Evolutionary conservation across 1,284 basidiomycete species (phyloP).

Genomic region (Ganoderma multipileum): DNA sequence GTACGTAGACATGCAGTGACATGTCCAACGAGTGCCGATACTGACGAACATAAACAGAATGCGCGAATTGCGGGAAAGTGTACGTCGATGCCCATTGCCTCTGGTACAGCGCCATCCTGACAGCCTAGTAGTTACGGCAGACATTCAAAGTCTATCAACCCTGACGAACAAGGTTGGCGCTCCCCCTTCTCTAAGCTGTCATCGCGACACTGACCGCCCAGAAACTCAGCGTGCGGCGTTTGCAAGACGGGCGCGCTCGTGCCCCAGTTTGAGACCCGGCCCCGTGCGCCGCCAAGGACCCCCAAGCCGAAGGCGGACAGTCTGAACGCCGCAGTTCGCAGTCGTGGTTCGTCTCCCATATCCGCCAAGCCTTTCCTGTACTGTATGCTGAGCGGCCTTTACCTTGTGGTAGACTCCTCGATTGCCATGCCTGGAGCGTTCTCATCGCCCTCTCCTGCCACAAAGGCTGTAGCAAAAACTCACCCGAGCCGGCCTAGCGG

Average conservation of each 20-base stretch:
- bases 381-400: neutral
- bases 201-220: neutral
- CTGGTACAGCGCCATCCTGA: constrained; percentile 10
- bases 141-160: constrained; percentile 77
- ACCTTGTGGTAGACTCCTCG: constrained; percentile 44
- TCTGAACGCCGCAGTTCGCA: constrained; percentile 51
- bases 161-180: constrained; percentile 66
- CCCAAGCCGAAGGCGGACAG: constrained; percentile 48
- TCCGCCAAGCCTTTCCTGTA: neutral
- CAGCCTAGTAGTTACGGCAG: constrained; percentile 67
- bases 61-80: constrained; percentile 71
- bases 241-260: constrained; percentile 62
- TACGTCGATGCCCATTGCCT: constrained; percentile 41
- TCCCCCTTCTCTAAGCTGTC: neutral
- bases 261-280: constrained; percentile 54
- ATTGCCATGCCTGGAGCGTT: constrained; percentile 24
- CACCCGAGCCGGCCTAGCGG: neutral
- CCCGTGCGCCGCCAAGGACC: constrained; percentile 40
- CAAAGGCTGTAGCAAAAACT: neutral
- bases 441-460: constrained; percentile 16
- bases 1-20: constrained; percentile 47
- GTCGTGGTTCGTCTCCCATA: constrained; percentile 49
- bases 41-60: constrained; percentile 50
- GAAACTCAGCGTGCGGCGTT: constrained; percentile 51
- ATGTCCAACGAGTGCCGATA: neutral